Base-by-base conservation (phyloP, 495 filamentous ascomycete genomes). In the Cetradonia linearis region DNA sequence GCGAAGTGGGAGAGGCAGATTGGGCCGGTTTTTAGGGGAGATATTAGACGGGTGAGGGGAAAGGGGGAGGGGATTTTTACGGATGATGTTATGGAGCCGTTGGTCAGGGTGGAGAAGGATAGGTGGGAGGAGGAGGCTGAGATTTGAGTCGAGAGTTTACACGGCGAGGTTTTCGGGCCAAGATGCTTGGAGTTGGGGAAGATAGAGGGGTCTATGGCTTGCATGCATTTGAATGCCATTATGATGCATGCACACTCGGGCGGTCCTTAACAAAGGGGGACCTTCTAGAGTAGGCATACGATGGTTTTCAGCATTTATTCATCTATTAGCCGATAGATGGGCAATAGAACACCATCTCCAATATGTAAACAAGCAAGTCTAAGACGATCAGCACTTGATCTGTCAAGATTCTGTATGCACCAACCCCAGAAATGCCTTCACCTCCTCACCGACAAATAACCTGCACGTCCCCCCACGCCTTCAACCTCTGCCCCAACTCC, bases 1-100 rank as follows among this genome's bases (percentile, higher is more conserved):
- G 80, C 80, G 69, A 81, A 87, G 65, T 99, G 93, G 93, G 86
- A 87, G 62, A 84, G 89, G 54, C 87, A 78, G 47, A 93, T 98
- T 68, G 85, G 89, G 6, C 83, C 87, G 0, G 88, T 96, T 4
- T 95, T 98, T 62, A 81, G 88, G 31, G 86, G 85, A 63, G 87
- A 87, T 57, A 78, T 82, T 68, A 80, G 77, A 20, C 74, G 71
- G 27, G 77, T 87, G 5, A 81, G 83, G 2, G 71, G 69, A 0
- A 74, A 73, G 25, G 71, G 66, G 11, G 81, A 84, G 60, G 79
- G 77, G 1, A 84, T 96, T 55, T 95, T 92, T 69, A 80, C 81
- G 33, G 70, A 78, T 36, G 70, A 68, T 11, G 68, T 71, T 48
- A 81, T 86, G 81, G 73, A 73, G 36, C 70, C 74, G 65, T 75